Evolutionary conservation across 139 green algal species (phyloP), one percentile per base, ranked within the genome.

Genomic region (Chloropicon primus): DNA sequence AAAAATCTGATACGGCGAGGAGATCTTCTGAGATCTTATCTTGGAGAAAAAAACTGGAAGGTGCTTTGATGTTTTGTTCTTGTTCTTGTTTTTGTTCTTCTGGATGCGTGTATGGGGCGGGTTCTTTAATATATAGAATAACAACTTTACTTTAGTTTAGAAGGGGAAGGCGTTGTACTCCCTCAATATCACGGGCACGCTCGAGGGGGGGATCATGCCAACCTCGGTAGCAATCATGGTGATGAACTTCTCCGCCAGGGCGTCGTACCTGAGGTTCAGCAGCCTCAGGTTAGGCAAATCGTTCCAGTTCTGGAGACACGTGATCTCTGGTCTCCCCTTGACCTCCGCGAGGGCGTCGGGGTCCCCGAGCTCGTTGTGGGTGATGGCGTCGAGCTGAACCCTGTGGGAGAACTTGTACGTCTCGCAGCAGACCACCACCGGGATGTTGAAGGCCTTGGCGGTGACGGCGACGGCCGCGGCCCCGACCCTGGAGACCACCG

Each of bases 331-430:
- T 17, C 72, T 28, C 5, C 25, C 72, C 72, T 27, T 75, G 72
- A 28, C 77, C 25, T 72, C 24, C 74, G 28, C 76, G 28, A 83
- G 54, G 62, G 74, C 80, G 22, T 26, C 25, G 25, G 75, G 78
- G 21, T 24, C 87, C 21, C 92, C 90, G 71, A 99, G 87, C 86
- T 99, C 95, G 78, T 99, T 99, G 81, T 89, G 83, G 2, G 91
- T 97, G 84, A 99, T 96, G 73, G 83, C 86, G 82, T 97, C 92
- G 72, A 97, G 86, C 87, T 96, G 89, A 41, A 91, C 86, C 28
- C 83, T 82, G 41, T 88, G 79, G 26, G 87, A n/a, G 77, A 99
- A 99, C 88, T 99, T 99, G 89, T 93, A 92, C 25, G 91, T 97
- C 85, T 98, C 91, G 79, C 87, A 94, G 85, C 88, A 95, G 24